phyloP scores from a whole-genome alignment of 2,329 filamentous ascomycete genomes.

The Ascochyta clinopodiicola region DNA sequence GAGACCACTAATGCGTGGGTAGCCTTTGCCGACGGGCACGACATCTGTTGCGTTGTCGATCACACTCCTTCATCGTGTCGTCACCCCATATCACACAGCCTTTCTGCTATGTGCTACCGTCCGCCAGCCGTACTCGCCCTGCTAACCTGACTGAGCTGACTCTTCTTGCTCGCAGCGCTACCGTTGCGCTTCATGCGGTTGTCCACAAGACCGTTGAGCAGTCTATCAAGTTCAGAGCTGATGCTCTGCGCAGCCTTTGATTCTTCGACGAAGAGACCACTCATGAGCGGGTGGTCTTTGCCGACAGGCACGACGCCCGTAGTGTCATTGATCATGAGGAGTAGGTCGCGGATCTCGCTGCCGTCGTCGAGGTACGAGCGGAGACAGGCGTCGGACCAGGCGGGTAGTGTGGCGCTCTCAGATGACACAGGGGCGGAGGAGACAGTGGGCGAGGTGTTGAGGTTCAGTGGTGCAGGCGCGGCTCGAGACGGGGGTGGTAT shows the following conservation, averaged over 20 bases:
- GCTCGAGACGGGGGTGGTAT: constrained; percentile 44
- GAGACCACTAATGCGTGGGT: constrained; percentile 79
- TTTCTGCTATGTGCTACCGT: no score
- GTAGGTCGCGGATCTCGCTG: constrained; percentile 84
- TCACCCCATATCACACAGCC: no score
- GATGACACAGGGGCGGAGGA: constrained; percentile 41
- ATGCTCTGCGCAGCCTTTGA: constrained; percentile 86
- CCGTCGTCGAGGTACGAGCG: constrained; percentile 91
- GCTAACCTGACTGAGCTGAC: not conserved
- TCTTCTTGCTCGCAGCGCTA: constrained; percentile 11
- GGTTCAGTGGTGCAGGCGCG: constrained; percentile 40
- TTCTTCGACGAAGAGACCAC: constrained; percentile 82
- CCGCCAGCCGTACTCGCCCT: no score
- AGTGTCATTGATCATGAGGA: constrained; percentile 92
- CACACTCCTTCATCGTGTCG: constrained; percentile 52
- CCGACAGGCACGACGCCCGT: constrained; percentile 79
- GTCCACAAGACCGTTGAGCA: constrained; percentile 80
- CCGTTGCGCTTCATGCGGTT: constrained; percentile 46
- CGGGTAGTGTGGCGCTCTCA: constrained; percentile 62
- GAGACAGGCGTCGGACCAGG: constrained; percentile 87
- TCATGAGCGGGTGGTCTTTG: constrained; percentile 84
- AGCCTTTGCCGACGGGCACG: constrained; percentile 64
- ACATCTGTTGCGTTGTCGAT: constrained; percentile 92
- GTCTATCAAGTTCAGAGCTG: constrained; percentile 85
- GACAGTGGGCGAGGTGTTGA: constrained; percentile 22